phyloP scores from a whole-genome alignment of 1,139 yeast species.

The Scheffersomyces segobiensis region DNA sequence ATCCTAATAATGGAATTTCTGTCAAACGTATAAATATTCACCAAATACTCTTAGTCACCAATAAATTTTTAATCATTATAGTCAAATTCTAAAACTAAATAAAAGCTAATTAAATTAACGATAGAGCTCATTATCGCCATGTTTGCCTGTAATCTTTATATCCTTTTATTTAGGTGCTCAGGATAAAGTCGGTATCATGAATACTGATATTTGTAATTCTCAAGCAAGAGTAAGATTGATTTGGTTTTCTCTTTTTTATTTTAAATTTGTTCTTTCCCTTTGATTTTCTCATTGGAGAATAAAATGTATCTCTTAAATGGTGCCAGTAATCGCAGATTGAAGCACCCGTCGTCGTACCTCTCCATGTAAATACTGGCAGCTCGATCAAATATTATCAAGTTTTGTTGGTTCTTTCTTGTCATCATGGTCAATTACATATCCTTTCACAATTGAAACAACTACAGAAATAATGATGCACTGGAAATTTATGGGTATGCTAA shows the following conservation, averaged over 20 bases:
- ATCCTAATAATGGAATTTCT: neutral
- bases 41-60: no score
- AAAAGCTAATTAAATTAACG: neutral
- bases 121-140: neutral
- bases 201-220: constrained; percentile 19
- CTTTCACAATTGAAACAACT: constrained; percentile 14
- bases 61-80: no score
- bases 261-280: constrained; percentile 5
- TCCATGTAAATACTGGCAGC: constrained; percentile 21
- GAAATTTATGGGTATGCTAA: constrained; percentile 43
- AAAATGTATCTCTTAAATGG: constrained; percentile 15
- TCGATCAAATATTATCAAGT: constrained; percentile 17
- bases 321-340: constrained; percentile 30
- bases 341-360: constrained; percentile 21
- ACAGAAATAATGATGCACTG: constrained; percentile 22
- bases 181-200: constrained; percentile 12
- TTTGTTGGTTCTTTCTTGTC: constrained; percentile 25
- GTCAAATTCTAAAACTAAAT: neutral
- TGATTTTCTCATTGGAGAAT: constrained; percentile 5
- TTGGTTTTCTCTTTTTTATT: neutral
- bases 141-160: neutral
- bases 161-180: neutral
- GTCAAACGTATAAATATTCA: neutral
- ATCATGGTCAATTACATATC: constrained; percentile 26
- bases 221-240: constrained; percentile 3